Base-by-base conservation (phyloP, 177 flowering plant species). In the Tripterygium wilfordii region DNA sequence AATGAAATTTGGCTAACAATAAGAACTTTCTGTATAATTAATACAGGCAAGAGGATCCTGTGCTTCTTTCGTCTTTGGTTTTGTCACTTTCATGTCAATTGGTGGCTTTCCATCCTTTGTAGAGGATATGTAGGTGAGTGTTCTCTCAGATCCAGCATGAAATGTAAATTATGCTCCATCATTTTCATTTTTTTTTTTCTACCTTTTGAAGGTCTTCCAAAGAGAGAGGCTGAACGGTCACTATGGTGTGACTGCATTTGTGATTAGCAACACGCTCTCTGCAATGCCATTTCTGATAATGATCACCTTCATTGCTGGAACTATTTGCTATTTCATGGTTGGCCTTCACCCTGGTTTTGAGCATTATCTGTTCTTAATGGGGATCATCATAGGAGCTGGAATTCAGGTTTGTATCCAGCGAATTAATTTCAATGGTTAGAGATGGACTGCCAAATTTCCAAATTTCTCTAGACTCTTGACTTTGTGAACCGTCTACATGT, bases 21-120 rank as follows among this genome's bases (percentile, higher is more conserved):
- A n/a, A n/a, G n/a, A n/a, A n/a, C n/a, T n/a, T n/a, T n/a, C n/a
- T n/a, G n/a, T n/a, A n/a, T n/a, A n/a, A n/a, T n/a, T n/a, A n/a
- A n/a, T n/a, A 42, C 76, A 82, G 88, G 88, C 85, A 20, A 72
- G 88, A 37, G 88, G 88, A 0, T 74, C 85, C 1, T 82, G 85
- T 37, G 79, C 83, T 6, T 72, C 85, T 5, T 91, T 91, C 49
- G 92, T 91, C 22, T 91, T 88, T 54, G 96, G 96, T 1, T 91
- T 91, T 36, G 95, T 91, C 29, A 91, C 98, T 12, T 88, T 91
- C 75, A 90, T 90, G 98, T 83, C 98, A 0, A 87, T 90, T 56
- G 98, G 98, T 27, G 98, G 98, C 3, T 90, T 90, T 57, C 98
- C 98, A 32, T 90, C 98, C 0, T 90, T 90, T 46, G 96, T 87